Conservation (phyloP, 208 protist species). For the Acanthamoeba divionensis region DNA sequence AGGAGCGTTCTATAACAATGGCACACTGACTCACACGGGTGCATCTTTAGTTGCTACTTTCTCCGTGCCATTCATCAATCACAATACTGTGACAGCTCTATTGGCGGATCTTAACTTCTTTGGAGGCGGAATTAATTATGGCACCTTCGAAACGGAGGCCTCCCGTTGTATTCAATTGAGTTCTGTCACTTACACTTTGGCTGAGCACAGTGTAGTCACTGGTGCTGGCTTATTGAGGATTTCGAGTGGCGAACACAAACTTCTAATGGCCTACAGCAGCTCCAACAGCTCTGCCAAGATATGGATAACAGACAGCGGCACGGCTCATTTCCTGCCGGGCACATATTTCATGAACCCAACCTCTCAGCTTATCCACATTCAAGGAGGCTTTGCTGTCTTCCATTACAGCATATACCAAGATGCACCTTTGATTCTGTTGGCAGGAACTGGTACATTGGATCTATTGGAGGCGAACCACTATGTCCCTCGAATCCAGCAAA, state of each 20-base stretch:
- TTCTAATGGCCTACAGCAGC: not conserved
- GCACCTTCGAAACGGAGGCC: not conserved
- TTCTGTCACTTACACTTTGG: not conserved
- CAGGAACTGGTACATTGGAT: not conserved
- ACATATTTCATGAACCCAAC: not conserved
- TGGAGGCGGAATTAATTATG: not conserved
- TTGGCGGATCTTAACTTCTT: not conserved
- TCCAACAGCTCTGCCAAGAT: not conserved
- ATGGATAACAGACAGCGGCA: not conserved
- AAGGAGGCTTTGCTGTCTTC: not conserved
- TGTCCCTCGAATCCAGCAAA: not conserved
- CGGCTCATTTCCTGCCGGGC: not conserved
- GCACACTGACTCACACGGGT: not conserved
- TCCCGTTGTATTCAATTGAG: not conserved
- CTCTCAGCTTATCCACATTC: not conserved
- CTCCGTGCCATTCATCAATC: no score
- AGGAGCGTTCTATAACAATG: conserved; percentile 40
- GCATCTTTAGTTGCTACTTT: not conserved
- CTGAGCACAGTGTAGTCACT: not conserved
- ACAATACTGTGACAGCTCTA: no score
- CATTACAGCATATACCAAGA: conserved; percentile 15
- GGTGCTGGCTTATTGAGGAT: not conserved
- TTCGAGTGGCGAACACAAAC: not conserved
- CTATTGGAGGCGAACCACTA: conserved; percentile 3
- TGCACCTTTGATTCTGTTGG: not conserved